phyloP scores from a whole-genome alignment of 177 flowering plant species.

The Vitis hybrid region DNA sequence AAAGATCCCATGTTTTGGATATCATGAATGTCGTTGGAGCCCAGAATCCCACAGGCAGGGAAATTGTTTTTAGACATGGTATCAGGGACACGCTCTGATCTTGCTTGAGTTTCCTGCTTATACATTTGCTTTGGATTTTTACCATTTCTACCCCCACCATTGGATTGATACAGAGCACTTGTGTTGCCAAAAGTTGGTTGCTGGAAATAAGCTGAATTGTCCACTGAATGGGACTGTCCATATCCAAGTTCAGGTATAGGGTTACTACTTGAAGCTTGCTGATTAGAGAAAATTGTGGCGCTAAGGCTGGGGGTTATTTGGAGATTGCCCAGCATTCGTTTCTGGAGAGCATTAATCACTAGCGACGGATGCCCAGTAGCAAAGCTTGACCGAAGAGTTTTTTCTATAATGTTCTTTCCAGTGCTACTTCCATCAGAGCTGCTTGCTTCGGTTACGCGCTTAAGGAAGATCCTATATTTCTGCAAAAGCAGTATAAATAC shows the following conservation, averaged over 20 bases:
- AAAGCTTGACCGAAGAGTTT: constrained; percentile 19
- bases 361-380: constrained; percentile 8
- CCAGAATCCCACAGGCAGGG: no score
- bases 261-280: neutral
- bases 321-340: neutral
- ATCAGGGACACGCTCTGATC: neutral
- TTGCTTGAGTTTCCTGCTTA: neutral
- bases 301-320: neutral
- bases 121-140: neutral
- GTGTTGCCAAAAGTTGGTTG: constrained; percentile 3
- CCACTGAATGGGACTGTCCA: neutral
- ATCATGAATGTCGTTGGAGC: no score
- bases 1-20: no score
- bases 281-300: neutral
- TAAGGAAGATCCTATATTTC: constrained; percentile 44
- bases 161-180: constrained; percentile 4
- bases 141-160: neutral
- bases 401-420: neutral
- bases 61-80: neutral
- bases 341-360: neutral
- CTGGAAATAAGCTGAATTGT: constrained; percentile 2
- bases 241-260: constrained; percentile 2
- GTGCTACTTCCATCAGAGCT: neutral
- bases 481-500: constrained; percentile 10
- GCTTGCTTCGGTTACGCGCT: constrained; percentile 16